Percentiles rank a stretch among this genome's conserved stretches.
Conservation (phyloP, 148 eudicot genomes). For the Pharnaceum exiguum region DNA sequence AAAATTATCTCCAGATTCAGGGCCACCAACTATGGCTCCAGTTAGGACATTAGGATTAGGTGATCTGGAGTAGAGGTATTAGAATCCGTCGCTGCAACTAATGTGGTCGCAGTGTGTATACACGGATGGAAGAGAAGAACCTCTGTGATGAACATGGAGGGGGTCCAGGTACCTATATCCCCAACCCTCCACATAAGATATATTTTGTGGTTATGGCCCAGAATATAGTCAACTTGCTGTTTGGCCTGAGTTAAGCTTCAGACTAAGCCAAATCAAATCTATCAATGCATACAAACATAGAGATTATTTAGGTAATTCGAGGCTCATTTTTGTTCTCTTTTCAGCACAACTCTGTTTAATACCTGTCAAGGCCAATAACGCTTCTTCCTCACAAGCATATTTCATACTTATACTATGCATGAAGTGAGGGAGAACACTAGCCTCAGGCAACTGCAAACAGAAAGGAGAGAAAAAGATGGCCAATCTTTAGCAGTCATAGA, state of each 20-base stretch:
- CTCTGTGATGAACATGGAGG: conserved; percentile 65
- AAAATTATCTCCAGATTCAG: conserved; percentile 50
- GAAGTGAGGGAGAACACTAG: not conserved
- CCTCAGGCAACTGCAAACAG: not conserved
- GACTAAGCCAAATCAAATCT: not conserved
- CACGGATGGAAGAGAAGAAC: conserved; percentile 67
- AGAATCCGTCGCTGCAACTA: conserved; percentile 59
- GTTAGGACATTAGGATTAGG: conserved; percentile 68
- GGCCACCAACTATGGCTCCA: conserved; percentile 84
- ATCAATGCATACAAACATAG: not conserved
- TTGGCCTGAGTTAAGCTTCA: conserved; percentile 49
- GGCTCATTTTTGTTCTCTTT: conserved; percentile 2
- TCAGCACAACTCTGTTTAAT: conserved; percentile 8
- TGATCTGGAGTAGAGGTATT: conserved; percentile 50
- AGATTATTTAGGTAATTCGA: conserved; percentile 8
- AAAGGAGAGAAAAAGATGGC: conserved; percentile 24
- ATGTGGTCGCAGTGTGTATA: conserved; percentile 45
- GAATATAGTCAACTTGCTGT: conserved; percentile 71
- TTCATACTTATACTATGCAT: not conserved
- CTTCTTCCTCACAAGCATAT: not conserved
- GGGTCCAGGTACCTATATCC: conserved; percentile 73
- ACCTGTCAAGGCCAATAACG: conserved; percentile 13
- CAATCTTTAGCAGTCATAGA: conserved; percentile 10
- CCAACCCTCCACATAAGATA: conserved; percentile 86
- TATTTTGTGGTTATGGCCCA: conserved; percentile 70